Evolutionary conservation across 192 early-diverging fungal genomes (phyloP).

Genomic region (Coemansia sp.): DNA sequence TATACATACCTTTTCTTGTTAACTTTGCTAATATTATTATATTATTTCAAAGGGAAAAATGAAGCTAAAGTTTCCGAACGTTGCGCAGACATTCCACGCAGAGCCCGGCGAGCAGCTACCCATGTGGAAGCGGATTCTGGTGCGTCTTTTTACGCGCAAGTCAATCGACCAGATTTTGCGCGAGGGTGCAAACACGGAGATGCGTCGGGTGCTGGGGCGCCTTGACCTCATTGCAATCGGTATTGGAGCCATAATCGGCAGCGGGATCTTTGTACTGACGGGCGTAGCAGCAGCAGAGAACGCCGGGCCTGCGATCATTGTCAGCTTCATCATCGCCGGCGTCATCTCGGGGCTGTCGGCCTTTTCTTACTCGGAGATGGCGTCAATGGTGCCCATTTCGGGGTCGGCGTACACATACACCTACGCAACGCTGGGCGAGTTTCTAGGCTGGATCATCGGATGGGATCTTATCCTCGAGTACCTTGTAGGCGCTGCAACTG

Average conservation of each 20-base stretch:
- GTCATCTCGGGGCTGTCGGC: slow-evolving; percentile 73
- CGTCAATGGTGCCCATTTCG: slow-evolving; percentile 82
- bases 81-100: neutral
- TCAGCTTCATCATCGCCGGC: slow-evolving; percentile 82
- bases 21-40: neutral
- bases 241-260: slow-evolving; percentile 79
- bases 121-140: slow-evolving; percentile 27
- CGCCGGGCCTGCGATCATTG: slow-evolving; percentile 81
- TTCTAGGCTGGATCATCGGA: slow-evolving; percentile 88
- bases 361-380: slow-evolving; percentile 86
- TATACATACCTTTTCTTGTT: neutral
- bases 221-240: slow-evolving; percentile 69
- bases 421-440: slow-evolving; percentile 86
- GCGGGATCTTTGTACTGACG: slow-evolving; percentile 80
- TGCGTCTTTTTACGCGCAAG: slow-evolving; percentile 35
- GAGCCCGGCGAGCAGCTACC: slow-evolving; percentile 1
- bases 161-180: slow-evolving; percentile 46
- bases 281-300: slow-evolving; percentile 72
- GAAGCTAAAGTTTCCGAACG: neutral
- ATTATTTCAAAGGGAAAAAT: neutral
- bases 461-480: slow-evolving; percentile 93
- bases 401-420: slow-evolving; percentile 88
- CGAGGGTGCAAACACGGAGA: slow-evolving; percentile 53
- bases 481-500: slow-evolving; percentile 80
- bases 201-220: slow-evolving; percentile 59